Evolutionary conservation across 1,284 basidiomycete species (phyloP).

Genomic region (Rhodotorula sp.): DNA sequence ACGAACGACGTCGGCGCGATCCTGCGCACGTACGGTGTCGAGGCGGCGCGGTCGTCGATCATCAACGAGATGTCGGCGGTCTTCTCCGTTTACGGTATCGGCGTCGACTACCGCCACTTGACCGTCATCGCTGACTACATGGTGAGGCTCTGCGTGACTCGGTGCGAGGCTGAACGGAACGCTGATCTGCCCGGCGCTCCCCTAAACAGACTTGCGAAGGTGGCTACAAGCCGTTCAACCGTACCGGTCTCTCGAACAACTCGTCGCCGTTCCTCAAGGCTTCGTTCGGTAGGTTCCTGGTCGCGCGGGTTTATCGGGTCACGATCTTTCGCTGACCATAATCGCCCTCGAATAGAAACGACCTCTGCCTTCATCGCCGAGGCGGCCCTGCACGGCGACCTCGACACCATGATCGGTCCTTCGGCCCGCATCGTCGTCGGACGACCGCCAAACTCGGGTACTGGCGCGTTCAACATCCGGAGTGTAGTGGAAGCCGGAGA

Average conservation of each 20-base stretch:
- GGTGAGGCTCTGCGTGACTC: constrained; percentile 58
- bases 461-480: constrained; percentile 74
- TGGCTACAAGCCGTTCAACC: constrained; percentile 96
- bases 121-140: constrained; percentile 99
- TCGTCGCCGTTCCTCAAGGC: constrained; percentile 94
- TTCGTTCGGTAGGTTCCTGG: constrained; percentile 65
- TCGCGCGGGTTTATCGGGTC: fast-evolving
- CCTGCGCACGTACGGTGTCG: constrained; percentile 72
- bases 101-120: constrained; percentile 90
- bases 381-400: constrained; percentile 90
- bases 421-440: constrained; percentile 82
- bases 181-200: neutral
- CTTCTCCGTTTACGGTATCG: constrained; percentile 97
- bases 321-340: neutral
- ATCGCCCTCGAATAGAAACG: constrained; percentile 52
- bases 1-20: constrained; percentile 97
- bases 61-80: constrained; percentile 80
- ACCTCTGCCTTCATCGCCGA: constrained; percentile 95
- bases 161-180: neutral
- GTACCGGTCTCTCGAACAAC: constrained; percentile 87
- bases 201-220: constrained; percentile 83
- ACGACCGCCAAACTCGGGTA: constrained; percentile 76
- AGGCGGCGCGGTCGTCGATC: constrained; percentile 52
- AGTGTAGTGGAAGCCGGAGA: constrained; percentile 29
- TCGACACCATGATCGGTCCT: constrained; percentile 84